These are phyloP conservation scores for Codiaeum variegatum DNA, from an alignment of 441 rosid genomes.

Conservation along the genomic window DNA sequence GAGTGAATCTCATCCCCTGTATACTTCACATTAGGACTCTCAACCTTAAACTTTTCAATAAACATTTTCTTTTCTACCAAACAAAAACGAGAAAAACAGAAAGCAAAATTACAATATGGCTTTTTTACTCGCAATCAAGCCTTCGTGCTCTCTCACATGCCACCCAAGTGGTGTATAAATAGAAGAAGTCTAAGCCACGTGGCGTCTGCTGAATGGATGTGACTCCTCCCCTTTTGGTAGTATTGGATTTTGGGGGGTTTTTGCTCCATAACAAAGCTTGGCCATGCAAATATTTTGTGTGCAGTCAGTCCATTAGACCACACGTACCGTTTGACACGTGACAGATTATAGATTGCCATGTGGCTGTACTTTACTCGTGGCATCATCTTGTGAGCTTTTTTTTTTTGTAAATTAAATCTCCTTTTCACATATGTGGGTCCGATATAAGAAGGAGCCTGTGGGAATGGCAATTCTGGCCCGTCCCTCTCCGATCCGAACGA, in stretches of 20 bases:
- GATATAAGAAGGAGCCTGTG: too few relatives aligned
- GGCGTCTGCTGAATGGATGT: conserved; percentile 22
- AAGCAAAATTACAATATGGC: not conserved
- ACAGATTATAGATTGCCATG: not conserved
- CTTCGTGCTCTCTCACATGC: not conserved
- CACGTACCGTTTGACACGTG: conserved; percentile 22
- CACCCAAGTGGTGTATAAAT: conserved; percentile 21
- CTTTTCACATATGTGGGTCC: too few relatives aligned
- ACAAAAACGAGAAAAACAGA: not conserved
- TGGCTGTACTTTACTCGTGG: conserved; percentile 26
- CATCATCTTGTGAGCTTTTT: not conserved
- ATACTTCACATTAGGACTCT: conserved; percentile 80
- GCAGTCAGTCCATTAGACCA: conserved; percentile 8
- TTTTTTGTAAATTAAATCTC: not conserved
- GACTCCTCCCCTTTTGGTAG: not conserved
- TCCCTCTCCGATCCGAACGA: too few relatives aligned
- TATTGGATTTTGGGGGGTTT: conserved; percentile 3
- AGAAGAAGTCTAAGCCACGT: conserved; percentile 27
- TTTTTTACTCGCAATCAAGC: not conserved
- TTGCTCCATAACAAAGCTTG: conserved; percentile 16
- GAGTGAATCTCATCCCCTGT: conserved; percentile 54
- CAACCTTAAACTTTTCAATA: conserved; percentile 80
- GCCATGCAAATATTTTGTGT: conserved; percentile 23
- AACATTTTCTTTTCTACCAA: conserved; percentile 41
- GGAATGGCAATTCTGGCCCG: too few relatives aligned